These are phyloP conservation scores for Paraleonurus japonicus DNA, from an alignment of 257 asterid genomes.

Conservation along the genomic window DNA sequence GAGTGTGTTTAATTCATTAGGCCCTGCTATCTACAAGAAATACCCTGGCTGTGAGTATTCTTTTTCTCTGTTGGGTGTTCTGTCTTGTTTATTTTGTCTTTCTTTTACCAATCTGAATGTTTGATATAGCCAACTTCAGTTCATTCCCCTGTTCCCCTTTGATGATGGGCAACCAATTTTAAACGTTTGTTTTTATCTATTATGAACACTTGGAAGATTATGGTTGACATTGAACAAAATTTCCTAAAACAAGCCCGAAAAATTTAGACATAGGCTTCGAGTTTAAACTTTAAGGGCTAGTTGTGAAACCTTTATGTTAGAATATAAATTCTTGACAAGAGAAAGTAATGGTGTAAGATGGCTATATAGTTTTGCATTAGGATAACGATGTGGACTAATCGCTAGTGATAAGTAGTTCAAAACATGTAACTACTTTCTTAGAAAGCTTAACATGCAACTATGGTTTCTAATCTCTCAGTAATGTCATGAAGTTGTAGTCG, in stretches of 20 bases:
- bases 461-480: background rate
- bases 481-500: no score
- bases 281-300: background rate
- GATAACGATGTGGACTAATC: background rate
- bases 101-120: background rate
- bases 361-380: background rate
- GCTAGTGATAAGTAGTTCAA: background rate
- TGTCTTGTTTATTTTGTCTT: background rate
- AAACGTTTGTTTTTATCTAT: background rate
- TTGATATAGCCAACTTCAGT: background rate
- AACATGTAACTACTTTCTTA: background rate
- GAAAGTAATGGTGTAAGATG: background rate
- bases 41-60: slow-evolving; percentile 44
- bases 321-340: background rate
- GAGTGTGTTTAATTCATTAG: slow-evolving; percentile 35
- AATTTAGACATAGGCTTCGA: background rate
- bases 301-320: background rate
- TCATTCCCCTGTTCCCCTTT: background rate
- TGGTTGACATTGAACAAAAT: background rate
- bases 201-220: background rate
- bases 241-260: background rate
- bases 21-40: slow-evolving; percentile 28
- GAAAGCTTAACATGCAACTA: background rate
- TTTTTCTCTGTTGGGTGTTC: background rate
- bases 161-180: background rate